A percentile compares a stretch with the other conserved stretches of the same genome.
Evolutionary conservation across 192 early-diverging fungal genomes (phyloP).

Genomic region (Pilobolus umbonatus): DNA sequence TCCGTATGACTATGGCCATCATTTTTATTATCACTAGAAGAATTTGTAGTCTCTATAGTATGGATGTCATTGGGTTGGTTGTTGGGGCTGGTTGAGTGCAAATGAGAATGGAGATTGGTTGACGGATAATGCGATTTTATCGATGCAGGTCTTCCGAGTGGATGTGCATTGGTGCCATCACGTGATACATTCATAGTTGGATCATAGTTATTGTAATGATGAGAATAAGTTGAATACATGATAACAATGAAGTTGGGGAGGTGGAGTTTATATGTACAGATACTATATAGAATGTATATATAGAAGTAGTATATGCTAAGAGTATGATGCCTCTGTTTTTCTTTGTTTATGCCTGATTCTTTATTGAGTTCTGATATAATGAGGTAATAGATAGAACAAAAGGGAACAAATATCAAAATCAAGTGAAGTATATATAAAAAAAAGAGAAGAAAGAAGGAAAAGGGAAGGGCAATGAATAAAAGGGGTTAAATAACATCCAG

Average conservation of each 20-base stretch:
- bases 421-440: not conserved
- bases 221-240: too few species aligned
- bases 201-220: constrained; percentile 1
- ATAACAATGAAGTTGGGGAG: too few species aligned
- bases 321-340: too few species aligned
- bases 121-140: constrained; percentile 6
- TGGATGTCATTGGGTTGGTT: not conserved
- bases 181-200: constrained; percentile 6
- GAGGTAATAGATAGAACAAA: too few species aligned
- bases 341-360: too few species aligned
- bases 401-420: constrained; percentile 8
- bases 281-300: too few species aligned
- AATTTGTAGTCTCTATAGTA: not conserved
- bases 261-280: too few species aligned
- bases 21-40: not conserved
- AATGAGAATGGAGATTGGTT: not conserved
- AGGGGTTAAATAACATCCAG: not conserved
- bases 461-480: not conserved
- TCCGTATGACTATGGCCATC: not conserved
- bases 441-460: not conserved
- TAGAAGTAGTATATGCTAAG: too few species aligned
- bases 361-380: too few species aligned
- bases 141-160: constrained; percentile 12
- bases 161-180: constrained; percentile 17
- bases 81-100: too few species aligned